phyloP scores from a whole-genome alignment of 2,329 filamentous ascomycete genomes.

The Trichoderma breve region DNA sequence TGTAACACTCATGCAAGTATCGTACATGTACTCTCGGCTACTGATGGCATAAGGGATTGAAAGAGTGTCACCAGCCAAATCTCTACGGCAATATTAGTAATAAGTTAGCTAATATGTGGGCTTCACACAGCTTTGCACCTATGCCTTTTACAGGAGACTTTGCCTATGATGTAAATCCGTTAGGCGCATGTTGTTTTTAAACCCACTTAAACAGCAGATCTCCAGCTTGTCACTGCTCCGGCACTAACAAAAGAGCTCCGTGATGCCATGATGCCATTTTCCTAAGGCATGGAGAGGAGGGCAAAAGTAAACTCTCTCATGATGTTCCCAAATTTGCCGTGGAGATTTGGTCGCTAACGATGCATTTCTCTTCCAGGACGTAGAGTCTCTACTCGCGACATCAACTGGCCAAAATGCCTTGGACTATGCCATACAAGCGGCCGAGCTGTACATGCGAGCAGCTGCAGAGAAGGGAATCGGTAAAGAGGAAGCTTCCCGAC shows the following conservation, averaged over 20 bases:
- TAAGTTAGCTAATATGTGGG: neutral
- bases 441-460: slow-evolving; percentile 73
- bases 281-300: slow-evolving; percentile 37
- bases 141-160: neutral
- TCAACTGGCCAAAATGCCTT: slow-evolving; percentile 58
- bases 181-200: neutral
- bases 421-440: slow-evolving; percentile 70
- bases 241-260: neutral
- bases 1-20: neutral
- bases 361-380: slow-evolving; percentile 31
- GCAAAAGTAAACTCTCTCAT: slow-evolving; percentile 33
- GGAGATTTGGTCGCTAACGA: neutral
- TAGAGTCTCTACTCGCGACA: slow-evolving; percentile 38
- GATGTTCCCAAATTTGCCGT: neutral
- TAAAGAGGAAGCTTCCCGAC: slow-evolving; percentile 61
- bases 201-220: neutral
- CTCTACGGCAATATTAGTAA: neutral
- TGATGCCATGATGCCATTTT: slow-evolving; percentile 18
- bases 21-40: neutral
- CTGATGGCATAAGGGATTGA: neutral
- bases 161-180: neutral
- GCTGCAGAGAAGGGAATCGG: slow-evolving; percentile 62
- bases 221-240: neutral
- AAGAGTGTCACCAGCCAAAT: neutral
- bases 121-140: neutral